Conservation (phyloP, 1,139 yeast genomes). For the Entelexis paramagnoliae region DNA sequence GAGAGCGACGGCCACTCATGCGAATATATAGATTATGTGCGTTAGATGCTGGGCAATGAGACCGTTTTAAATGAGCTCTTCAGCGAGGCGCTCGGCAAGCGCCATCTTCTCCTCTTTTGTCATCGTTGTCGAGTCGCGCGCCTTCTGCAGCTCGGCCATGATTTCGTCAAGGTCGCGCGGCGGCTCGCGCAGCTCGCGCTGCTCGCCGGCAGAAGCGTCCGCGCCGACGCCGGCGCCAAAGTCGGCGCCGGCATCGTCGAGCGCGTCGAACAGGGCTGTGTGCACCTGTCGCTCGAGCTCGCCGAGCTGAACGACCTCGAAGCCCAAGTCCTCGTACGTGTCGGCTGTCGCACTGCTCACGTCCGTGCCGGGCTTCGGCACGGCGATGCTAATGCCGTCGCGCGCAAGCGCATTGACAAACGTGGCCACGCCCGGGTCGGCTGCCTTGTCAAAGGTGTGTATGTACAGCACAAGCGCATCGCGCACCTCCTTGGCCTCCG, state of each 20-base stretch:
- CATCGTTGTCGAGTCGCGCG: constrained; percentile 21
- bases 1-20: too few relatives aligned
- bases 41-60: too few relatives aligned
- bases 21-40: too few relatives aligned
- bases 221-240: background rate
- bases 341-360: background rate
- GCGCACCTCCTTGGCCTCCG: constrained; percentile 35
- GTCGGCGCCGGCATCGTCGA: constrained; percentile 4
- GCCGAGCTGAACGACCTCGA: constrained; percentile 11
- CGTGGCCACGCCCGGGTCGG: constrained; percentile 17
- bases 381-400: constrained; percentile 13
- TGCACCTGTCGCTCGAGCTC: constrained; percentile 11
- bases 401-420: constrained; percentile 22
- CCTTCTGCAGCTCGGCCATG: constrained; percentile 17
- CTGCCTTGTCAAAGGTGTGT: constrained; percentile 28
- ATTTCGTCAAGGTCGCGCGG: constrained; percentile 18
- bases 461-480: constrained; percentile 36
- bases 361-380: constrained; percentile 2
- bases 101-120: constrained; percentile 19
- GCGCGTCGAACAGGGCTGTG: constrained; percentile 13
- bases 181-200: background rate
- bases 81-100: constrained; percentile 22
- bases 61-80: constrained; percentile 12
- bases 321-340: constrained; percentile 13
- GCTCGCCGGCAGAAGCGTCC: too few relatives aligned